Base-by-base conservation (phyloP, 139 green algal genomes). In the Tetradesmus obliquus region DNA sequence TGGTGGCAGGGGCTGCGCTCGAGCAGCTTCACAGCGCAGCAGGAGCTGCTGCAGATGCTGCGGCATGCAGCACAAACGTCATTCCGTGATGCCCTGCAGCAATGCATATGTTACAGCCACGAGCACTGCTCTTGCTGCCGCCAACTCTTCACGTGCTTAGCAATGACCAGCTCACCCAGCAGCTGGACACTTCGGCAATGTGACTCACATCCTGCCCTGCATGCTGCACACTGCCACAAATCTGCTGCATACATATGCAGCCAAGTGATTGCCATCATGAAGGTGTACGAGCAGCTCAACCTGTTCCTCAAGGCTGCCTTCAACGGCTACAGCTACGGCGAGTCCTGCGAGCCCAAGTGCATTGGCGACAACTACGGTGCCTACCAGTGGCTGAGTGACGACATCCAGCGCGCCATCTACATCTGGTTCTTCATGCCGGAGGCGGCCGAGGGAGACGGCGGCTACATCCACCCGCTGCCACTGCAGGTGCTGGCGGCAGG, bases 281-380 rank as follows among this genome's bases (percentile, higher is more conserved):
- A 74, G n/a, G 62, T 92, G 10, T 19, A 62, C 10, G 4, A 82
- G 51, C 53, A 45, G 8, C 81, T 92, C 24, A 92, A 92, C 22
- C 53, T 62, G 20, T 92, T 92, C 62, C 72, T 92, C 81, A 88
- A 88, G 69, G 89, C 69, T 17, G 89, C 89, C 4, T 92, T 92
- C 62, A 88, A 88, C 22, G 89, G 87, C 76, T 91, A 84, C 53
- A 22, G 19, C 22, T 92, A 92, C 53, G 89, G 89, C 2, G 81
- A 88, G 2, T 22, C 5, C 66, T 92, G 89, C 22, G 89, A 88
- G 81, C 81, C 89, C 5, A 91, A 91, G 10, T 91, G 88, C 74
- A 81, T 87, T 32, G 60, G 80, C 5, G 88, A 91, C 45, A 91
- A 91, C 88, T 91, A 88, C 20, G 88, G 76, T 15, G 45, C 57